These are phyloP conservation scores for Lineolata rhizophorae DNA, from an alignment of 495 filamentous ascomycete species.

Conservation along the genomic window DNA sequence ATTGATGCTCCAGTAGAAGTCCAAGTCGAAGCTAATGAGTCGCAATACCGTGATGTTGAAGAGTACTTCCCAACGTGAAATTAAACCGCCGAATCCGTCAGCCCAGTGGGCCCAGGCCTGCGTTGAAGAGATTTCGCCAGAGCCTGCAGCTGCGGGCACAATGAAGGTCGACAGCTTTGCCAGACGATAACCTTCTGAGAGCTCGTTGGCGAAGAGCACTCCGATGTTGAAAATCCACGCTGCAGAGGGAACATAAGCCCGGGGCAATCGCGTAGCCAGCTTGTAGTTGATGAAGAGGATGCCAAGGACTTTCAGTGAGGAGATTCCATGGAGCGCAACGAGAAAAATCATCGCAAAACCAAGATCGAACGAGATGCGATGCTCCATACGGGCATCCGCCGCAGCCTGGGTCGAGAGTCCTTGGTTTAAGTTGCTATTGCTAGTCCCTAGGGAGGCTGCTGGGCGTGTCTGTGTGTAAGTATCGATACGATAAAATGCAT, in stretches of 20 bases:
- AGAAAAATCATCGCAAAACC: slow-evolving; percentile 64
- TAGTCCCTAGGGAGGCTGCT: no score
- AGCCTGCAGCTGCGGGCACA: slow-evolving; percentile 14
- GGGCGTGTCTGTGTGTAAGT: slow-evolving; percentile 10
- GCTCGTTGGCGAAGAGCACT: slow-evolving; percentile 75
- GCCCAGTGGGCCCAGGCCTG: slow-evolving; percentile 36
- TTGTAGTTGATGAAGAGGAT: slow-evolving; percentile 70
- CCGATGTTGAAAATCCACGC: slow-evolving; percentile 90
- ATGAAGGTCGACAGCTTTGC: slow-evolving; percentile 34
- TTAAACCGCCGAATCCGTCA: slow-evolving; percentile 59
- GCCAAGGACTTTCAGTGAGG: slow-evolving; percentile 53
- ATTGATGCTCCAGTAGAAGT: slow-evolving; percentile 82
- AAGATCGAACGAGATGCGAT: slow-evolving; percentile 67
- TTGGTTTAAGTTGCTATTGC: slow-evolving; percentile 1
- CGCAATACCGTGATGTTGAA: slow-evolving; percentile 95
- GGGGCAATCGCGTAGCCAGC: slow-evolving; percentile 47
- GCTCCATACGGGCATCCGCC: slow-evolving; percentile 45
- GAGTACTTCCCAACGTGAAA: slow-evolving; percentile 76
- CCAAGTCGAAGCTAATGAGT: slow-evolving; percentile 89
- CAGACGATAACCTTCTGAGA: slow-evolving; percentile 56
- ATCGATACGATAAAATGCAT: slow-evolving; percentile 19
- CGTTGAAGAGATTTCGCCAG: slow-evolving; percentile 18
- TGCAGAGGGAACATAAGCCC: slow-evolving; percentile 40
- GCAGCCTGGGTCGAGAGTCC: slow-evolving; percentile 20
- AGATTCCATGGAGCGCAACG: slow-evolving; percentile 61